phyloP scores from a whole-genome alignment of 257 asterid species.

The Cordia subcordata region DNA sequence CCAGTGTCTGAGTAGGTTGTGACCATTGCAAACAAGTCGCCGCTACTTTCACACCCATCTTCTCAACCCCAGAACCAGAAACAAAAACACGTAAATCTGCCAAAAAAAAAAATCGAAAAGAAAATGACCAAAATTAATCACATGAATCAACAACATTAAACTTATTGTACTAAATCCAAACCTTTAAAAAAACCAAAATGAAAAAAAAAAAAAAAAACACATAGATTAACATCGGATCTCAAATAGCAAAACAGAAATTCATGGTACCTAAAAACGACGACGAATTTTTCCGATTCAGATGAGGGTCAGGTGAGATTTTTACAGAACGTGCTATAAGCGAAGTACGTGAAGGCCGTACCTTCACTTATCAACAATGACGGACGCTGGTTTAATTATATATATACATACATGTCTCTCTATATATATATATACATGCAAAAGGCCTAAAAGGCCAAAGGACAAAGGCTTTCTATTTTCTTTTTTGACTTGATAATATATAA shows the following conservation, averaged over 20 bases:
- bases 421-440: neutral
- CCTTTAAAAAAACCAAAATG: conserved; percentile 33
- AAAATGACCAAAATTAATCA: conserved; percentile 29
- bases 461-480: neutral
- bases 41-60: conserved; percentile 70
- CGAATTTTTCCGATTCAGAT: conserved; percentile 7
- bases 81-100: conserved; percentile 26
- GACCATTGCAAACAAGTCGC: conserved; percentile 58
- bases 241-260: no score
- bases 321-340: neutral
- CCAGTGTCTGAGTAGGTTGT: conserved; percentile 58
- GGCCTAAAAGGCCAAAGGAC: neutral
- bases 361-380: conserved; percentile 34
- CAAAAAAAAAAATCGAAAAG: conserved; percentile 21
- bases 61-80: neutral
- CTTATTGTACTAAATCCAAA: conserved; percentile 2
- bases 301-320: neutral
- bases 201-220: no score
- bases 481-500: neutral
- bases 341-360: conserved; percentile 26
- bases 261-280: neutral
- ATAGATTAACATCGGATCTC: conserved; percentile 63
- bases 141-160: conserved; percentile 15
- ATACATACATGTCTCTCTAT: neutral
- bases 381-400: conserved; percentile 18